Evolutionary conservation across 345 rosid genomes (phyloP).

Genomic region (Arabidopsis arenosa): DNA sequence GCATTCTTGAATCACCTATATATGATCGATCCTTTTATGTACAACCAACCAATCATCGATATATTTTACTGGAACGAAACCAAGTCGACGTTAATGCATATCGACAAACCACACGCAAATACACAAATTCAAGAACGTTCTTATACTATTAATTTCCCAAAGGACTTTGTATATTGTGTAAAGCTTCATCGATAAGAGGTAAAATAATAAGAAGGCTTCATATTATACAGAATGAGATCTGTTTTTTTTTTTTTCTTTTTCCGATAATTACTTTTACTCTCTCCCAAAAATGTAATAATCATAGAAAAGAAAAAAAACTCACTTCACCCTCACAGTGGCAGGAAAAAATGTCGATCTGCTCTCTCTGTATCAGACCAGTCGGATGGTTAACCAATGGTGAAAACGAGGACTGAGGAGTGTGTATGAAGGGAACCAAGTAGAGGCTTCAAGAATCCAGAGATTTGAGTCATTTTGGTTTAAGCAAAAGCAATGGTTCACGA

Average conservation of each 20-base stretch:
- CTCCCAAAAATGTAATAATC: conserved; percentile 44
- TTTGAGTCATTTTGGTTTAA: conserved; percentile 25
- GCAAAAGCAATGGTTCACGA: conserved; percentile 27
- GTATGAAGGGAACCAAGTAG: conserved; percentile 25
- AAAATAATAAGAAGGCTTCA: neutral
- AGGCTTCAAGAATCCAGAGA: neutral
- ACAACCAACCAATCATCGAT: conserved; percentile 3
- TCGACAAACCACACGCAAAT: neutral
- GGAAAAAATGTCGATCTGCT: conserved; percentile 26
- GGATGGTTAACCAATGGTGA: conserved; percentile 38
- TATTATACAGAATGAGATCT: conserved; percentile 39
- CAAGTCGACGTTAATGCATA: neutral
- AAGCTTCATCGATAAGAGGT: neutral
- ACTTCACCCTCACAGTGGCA: conserved; percentile 26
- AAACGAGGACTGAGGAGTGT: conserved; percentile 44
- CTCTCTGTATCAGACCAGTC: conserved; percentile 28
- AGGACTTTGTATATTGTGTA: neutral
- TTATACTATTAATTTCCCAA: neutral
- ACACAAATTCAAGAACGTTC: conserved; percentile 6
- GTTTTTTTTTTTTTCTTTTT: conserved; percentile 11
- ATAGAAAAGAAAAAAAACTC: conserved; percentile 26
- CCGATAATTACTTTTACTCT: conserved; percentile 40
- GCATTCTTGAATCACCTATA: neutral
- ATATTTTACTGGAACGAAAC: neutral
- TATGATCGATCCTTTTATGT: conserved; percentile 5